These are phyloP conservation scores for Viridothelium virens DNA, from an alignment of 495 filamentous ascomycete species.

Conservation along the genomic window DNA sequence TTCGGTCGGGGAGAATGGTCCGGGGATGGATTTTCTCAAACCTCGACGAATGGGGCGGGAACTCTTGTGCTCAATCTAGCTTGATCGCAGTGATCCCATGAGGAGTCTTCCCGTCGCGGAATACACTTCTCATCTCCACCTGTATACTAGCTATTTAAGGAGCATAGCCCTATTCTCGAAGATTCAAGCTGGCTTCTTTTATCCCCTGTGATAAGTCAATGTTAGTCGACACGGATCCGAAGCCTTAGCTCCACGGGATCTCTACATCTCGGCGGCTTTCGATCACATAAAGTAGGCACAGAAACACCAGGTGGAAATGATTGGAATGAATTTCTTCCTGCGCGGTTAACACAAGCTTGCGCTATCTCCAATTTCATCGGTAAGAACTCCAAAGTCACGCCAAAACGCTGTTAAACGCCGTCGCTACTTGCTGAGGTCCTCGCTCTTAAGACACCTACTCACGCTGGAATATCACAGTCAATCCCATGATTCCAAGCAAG, in stretches of 20 bases:
- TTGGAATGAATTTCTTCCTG: too few species aligned
- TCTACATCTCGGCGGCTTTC: too few species aligned
- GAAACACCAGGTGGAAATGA: too few species aligned
- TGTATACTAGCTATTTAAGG: conserved; percentile 7
- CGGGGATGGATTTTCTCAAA: neutral
- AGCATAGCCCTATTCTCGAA: conserved; percentile 6
- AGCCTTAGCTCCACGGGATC: too few species aligned
- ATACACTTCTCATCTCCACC: conserved; percentile 6
- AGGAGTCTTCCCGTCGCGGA: neutral
- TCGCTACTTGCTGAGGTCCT: neutral
- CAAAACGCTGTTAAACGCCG: neutral
- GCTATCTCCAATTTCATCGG: too few species aligned
- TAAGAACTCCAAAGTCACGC: too few species aligned
- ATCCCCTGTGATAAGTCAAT: neutral
- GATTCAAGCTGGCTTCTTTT: too few species aligned
- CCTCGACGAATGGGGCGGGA: conserved; percentile 5
- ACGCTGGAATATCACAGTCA: conserved; percentile 87
- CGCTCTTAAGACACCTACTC: conserved; percentile 47
- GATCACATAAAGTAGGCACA: too few species aligned
- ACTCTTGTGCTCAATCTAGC: conserved; percentile 1
- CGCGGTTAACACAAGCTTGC: too few species aligned
- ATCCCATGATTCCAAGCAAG: conserved; percentile 87
- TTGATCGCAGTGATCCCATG: neutral
- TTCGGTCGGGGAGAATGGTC: conserved; percentile 5
- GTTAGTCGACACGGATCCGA: neutral